phyloP scores from a whole-genome alignment of 2,329 filamentous ascomycete species.

The Hypoxylon sp. region DNA sequence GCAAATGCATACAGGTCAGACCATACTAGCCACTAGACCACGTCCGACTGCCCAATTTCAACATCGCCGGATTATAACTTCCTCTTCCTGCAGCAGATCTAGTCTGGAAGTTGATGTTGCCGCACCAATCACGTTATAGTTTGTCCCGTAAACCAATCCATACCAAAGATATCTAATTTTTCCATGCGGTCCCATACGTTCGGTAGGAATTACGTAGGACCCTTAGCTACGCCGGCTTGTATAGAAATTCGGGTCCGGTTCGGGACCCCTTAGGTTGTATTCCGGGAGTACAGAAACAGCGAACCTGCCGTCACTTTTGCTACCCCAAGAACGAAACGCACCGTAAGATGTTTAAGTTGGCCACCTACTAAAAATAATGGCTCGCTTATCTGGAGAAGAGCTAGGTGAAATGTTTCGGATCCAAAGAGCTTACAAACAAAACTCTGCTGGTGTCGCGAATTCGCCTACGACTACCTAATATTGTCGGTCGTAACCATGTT shows the following conservation, averaged over 20 bases:
- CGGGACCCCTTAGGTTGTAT: conserved; percentile 26
- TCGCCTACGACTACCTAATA: neutral
- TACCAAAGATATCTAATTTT: conserved; percentile 5
- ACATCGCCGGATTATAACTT: conserved; percentile 8
- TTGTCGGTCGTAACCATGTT: neutral
- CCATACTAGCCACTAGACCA: conserved; percentile 20
- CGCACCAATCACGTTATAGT: conserved; percentile 6
- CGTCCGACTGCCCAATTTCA: conserved; percentile 15
- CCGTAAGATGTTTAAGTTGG: neutral
- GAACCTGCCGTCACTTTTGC: conserved; percentile 8
- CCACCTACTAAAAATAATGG: conserved; percentile 12
- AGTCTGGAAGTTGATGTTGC: conserved; percentile 2
- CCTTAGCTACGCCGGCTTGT: conserved; percentile 14
- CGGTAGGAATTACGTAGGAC: conserved; percentile 19
- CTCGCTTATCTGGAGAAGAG: conserved; percentile 11
- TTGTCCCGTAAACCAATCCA: conserved; percentile 13
- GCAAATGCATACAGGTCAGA: conserved; percentile 14
- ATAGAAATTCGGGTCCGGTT: conserved; percentile 20
- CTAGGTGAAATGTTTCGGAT: neutral
- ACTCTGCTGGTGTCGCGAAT: neutral
- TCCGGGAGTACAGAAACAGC: conserved; percentile 19
- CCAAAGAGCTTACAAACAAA: neutral
- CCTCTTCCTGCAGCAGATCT: conserved; percentile 13
- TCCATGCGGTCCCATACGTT: conserved; percentile 21
- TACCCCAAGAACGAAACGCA: conserved; percentile 12